These are phyloP conservation scores for Pseudocercospora fuligena DNA, from an alignment of 2,329 filamentous ascomycete species.

Conservation along the genomic window DNA sequence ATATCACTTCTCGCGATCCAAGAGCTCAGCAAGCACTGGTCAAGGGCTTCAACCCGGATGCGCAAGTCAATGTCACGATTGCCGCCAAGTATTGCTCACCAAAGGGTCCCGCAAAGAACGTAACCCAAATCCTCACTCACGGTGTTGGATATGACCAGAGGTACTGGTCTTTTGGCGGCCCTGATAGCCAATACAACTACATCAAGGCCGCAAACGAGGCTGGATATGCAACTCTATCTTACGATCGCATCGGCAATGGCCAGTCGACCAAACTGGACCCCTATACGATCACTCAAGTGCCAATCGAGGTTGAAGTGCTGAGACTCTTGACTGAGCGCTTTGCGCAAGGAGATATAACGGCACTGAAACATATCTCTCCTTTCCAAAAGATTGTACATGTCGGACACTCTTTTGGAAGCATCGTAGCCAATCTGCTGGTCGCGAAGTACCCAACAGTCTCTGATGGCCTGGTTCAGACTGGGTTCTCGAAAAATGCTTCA, in stretches of 20 bases:
- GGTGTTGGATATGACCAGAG: constrained; percentile 31
- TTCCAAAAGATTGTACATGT: constrained; percentile 29
- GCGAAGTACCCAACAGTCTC: constrained; percentile 18
- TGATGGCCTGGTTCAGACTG: constrained; percentile 29
- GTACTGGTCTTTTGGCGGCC: constrained; percentile 29
- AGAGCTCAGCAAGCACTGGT: constrained; percentile 12
- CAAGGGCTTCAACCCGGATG: constrained; percentile 10
- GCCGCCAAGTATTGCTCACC: constrained; percentile 27
- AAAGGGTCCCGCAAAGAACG: neutral
- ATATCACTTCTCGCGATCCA: constrained; percentile 17
- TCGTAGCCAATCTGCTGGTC: constrained; percentile 21
- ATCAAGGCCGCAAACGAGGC: constrained; percentile 22
- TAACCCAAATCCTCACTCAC: constrained; percentile 29
- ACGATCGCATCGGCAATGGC: constrained; percentile 30
- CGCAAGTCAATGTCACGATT: constrained; percentile 24
- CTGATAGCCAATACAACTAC: constrained; percentile 28
- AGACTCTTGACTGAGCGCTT: constrained; percentile 23
- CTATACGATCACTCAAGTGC: constrained; percentile 26
- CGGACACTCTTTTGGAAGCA: constrained; percentile 29
- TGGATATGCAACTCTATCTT: constrained; percentile 28
- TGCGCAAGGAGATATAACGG: constrained; percentile 22
- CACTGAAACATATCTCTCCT: constrained; percentile 6
- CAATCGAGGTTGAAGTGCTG: constrained; percentile 25
- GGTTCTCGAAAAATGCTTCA: constrained; percentile 24
- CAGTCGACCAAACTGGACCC: constrained; percentile 21